phyloP scores from a whole-genome alignment of 108 stramenopile genomes.

The Pseudonitzschia pungens region DNA sequence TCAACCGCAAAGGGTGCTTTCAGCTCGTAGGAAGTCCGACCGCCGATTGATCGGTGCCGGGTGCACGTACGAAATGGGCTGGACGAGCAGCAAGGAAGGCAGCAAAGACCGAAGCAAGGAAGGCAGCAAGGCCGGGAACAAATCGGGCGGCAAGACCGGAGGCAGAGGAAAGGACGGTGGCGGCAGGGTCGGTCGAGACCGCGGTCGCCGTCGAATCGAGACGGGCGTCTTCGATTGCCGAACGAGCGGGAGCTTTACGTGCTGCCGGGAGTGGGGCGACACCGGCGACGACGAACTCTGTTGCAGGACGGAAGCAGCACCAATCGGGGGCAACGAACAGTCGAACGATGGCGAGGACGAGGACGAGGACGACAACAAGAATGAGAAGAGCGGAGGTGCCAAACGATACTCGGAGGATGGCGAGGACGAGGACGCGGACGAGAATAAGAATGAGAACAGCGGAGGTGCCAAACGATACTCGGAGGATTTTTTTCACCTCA shows the following conservation, averaged over 20 bases:
- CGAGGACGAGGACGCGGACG: too few species aligned
- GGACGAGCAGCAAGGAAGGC: slow-evolving; percentile 12
- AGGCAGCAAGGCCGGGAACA: background rate
- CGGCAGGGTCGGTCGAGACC: background rate
- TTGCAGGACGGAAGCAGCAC: background rate
- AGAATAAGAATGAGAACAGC: background rate
- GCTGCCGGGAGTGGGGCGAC: slow-evolving; percentile 7
- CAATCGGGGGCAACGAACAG: too few species aligned
- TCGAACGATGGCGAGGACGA: background rate
- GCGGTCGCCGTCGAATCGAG: background rate
- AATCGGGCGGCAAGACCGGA: background rate
- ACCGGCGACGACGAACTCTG: slow-evolving; percentile 1
- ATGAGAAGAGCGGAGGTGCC: background rate
- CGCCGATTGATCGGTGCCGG: background rate
- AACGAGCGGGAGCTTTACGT: background rate
- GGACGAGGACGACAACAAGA: background rate
- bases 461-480: background rate
- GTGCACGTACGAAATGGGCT: background rate
- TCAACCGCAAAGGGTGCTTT: background rate
- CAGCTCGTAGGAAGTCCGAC: background rate
- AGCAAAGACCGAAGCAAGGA: background rate
- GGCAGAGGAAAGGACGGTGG: background rate
- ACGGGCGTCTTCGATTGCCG: background rate
- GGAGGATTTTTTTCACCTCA: background rate
- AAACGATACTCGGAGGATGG: too few species aligned